phyloP scores from a whole-genome alignment of 2,329 filamentous ascomycete species.

The Stromatinia cepivora region DNA sequence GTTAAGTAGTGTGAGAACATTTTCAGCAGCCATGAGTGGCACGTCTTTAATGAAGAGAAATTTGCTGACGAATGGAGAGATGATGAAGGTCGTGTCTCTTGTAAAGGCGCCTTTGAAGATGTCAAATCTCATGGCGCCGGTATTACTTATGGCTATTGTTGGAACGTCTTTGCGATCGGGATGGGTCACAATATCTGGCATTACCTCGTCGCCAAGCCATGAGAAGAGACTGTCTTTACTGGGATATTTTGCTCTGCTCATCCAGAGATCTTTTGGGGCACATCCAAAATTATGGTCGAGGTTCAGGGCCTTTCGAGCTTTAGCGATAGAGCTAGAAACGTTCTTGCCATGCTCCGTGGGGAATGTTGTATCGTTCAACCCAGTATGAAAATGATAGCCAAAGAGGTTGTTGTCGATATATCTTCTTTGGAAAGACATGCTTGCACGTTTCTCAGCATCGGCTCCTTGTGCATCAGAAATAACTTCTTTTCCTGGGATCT shows the following conservation, averaged over 20 bases:
- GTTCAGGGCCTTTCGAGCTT: slow-evolving; percentile 67
- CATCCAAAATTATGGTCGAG: slow-evolving; percentile 81
- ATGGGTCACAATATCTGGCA: slow-evolving; percentile 66
- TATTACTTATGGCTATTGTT: slow-evolving; percentile 78
- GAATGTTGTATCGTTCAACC: slow-evolving; percentile 70
- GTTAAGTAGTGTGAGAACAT: slow-evolving; percentile 64
- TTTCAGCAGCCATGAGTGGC: slow-evolving; percentile 71
- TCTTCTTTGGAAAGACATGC: slow-evolving; percentile 66
- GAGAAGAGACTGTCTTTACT: slow-evolving; percentile 74
- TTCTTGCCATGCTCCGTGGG: slow-evolving; percentile 72
- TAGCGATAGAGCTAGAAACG: slow-evolving; percentile 67
- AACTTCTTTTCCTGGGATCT: slow-evolving; percentile 33
- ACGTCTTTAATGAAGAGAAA: slow-evolving; percentile 79
- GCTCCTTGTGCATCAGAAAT: background rate
- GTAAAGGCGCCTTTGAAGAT: slow-evolving; percentile 93
- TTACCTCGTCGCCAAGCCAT: slow-evolving; percentile 73
- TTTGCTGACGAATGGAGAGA: slow-evolving; percentile 83
- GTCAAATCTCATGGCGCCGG: slow-evolving; percentile 90
- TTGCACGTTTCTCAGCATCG: slow-evolving; percentile 36
- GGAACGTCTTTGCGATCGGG: slow-evolving; percentile 59
- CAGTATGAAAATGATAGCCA: slow-evolving; percentile 79
- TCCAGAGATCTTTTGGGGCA: slow-evolving; percentile 77
- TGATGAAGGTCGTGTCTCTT: slow-evolving; percentile 77
- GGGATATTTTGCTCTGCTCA: slow-evolving; percentile 75
- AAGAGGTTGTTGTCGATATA: slow-evolving; percentile 95